Base-by-base conservation (phyloP, 2,329 filamentous ascomycete species). In the Dendrostoma leiphaemia region DNA sequence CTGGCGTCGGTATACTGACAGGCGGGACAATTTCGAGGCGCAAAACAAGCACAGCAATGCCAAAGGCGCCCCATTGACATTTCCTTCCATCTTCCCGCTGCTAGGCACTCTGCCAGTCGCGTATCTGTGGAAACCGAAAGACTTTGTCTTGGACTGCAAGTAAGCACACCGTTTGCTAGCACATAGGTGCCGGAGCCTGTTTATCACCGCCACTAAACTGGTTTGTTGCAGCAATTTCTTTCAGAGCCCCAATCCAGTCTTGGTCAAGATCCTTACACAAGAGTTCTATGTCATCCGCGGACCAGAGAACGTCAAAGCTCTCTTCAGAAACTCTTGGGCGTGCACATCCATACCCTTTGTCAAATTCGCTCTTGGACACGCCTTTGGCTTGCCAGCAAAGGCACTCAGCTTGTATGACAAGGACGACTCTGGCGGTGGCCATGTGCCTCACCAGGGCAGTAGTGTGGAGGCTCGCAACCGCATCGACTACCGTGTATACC, bases 321-420 rank as follows among this genome's bases (percentile, higher is more conserved):
- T 67, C 28, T 67, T 66, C 37, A 64, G 59, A 45, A 40, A 24
- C 31, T 63, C 61, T 21, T 37, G 35, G 35, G 35, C 9, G 6
- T 64, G 63, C 53, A 63, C 61, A 15, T 62, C 62, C 17, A 62
- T 66, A 19, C 62, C 63, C 13, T 65, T 65, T 29, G 60, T 64
- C 40, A 63, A 63, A 45, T 67, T 66, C 31, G 65, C 63, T 37
- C 62, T 67, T 31, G 62, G 62, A n/a, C 52, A 65, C 44, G 64
- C 61, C 15, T 65, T 65, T 43, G 65, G 64, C 53, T 48, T 66
- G 17, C 60, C 62, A 23, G 41, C 61, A 31, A 60, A 61, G 29
- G 63, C 64, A 12, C 51, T 64, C 53, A 55, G 51, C 19, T 48
- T 65, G 19, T 65, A 60, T 28, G 63, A 65, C 57, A 62, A 60